A percentile compares a stretch with the other conserved stretches of the same genome.
Conservation (phyloP, 306 rosid genomes). For the Argentina anserina region DNA sequence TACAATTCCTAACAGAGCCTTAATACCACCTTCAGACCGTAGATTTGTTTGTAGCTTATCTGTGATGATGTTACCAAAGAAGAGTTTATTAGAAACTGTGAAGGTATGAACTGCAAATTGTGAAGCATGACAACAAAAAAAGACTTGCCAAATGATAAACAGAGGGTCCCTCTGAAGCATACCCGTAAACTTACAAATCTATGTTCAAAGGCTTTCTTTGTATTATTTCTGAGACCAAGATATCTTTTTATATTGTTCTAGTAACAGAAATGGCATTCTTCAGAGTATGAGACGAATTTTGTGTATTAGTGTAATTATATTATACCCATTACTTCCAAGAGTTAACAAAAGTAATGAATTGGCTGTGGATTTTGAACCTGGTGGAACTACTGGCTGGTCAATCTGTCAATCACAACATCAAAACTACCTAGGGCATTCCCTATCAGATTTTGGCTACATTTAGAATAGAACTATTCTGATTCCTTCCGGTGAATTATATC, state of each 20-base stretch:
- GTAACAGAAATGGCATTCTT: neutral
- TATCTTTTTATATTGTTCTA: neutral
- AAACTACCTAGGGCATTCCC: no score
- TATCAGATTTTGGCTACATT: neutral
- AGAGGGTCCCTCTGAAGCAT: neutral
- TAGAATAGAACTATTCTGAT: no score
- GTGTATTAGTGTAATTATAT: neutral
- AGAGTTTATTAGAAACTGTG: conserved; percentile 4
- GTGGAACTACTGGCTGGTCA: no score
- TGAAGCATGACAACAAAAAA: neutral
- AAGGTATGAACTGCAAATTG: conserved; percentile 7
- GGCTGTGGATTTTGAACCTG: no score
- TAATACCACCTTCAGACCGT: conserved; percentile 91
- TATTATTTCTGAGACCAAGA: neutral
- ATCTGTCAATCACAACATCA: no score
- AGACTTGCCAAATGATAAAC: neutral
- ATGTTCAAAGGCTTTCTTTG: neutral
- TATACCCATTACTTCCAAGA: neutral
- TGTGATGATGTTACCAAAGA: conserved; percentile 15
- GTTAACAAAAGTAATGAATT: no score
- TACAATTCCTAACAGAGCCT: conserved; percentile 91
- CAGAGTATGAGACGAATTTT: neutral
- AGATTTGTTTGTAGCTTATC: conserved; percentile 80
- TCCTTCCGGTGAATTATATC: neutral
- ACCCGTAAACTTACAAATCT: neutral